phyloP scores from a whole-genome alignment of 1,284 basidiomycete genomes.

The Naganishia cerealis region DNA sequence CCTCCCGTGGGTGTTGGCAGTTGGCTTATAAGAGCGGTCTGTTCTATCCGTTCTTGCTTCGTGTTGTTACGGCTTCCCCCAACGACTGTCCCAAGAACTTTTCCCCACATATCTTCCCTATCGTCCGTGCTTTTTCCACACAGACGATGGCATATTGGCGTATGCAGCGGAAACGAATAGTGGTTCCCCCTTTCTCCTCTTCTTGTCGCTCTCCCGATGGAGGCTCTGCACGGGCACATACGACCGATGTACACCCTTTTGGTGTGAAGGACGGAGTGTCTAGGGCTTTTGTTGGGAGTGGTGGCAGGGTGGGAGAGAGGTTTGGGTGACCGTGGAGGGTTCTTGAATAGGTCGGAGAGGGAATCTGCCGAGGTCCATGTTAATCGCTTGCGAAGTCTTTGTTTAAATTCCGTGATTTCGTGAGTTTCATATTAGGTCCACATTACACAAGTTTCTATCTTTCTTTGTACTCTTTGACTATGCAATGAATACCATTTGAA shows the following conservation, averaged over 20 bases:
- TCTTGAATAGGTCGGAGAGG: constrained; percentile 31
- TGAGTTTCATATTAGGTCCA: constrained; percentile 30
- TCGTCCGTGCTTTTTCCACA: constrained; percentile 20
- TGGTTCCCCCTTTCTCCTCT: constrained; percentile 15
- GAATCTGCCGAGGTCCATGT: constrained; percentile 30
- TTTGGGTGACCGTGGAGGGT: constrained; percentile 23
- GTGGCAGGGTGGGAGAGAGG: not conserved
- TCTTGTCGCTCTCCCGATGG: constrained; percentile 5
- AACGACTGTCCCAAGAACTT: constrained; percentile 27
- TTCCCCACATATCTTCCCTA: constrained; percentile 29
- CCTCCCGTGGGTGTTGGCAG: not conserved
- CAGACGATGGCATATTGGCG: constrained; percentile 27
- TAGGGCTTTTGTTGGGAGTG: constrained; percentile 17
- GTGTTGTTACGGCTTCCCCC: not conserved
- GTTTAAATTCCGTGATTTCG: constrained; percentile 27
- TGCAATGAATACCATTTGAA: not conserved
- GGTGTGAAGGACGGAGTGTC: constrained; percentile 28
- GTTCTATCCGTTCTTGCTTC: no score
- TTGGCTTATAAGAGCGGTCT: not conserved
- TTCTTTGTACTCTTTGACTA: not conserved
- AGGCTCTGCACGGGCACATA: constrained; percentile 13
- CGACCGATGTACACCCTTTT: constrained; percentile 29
- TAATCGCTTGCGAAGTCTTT: constrained; percentile 32
- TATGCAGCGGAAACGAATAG: constrained; percentile 29
- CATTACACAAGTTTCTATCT: not conserved